phyloP scores from a whole-genome alignment of 108 stramenopile genomes.

The Skeletonema menzelii region DNA sequence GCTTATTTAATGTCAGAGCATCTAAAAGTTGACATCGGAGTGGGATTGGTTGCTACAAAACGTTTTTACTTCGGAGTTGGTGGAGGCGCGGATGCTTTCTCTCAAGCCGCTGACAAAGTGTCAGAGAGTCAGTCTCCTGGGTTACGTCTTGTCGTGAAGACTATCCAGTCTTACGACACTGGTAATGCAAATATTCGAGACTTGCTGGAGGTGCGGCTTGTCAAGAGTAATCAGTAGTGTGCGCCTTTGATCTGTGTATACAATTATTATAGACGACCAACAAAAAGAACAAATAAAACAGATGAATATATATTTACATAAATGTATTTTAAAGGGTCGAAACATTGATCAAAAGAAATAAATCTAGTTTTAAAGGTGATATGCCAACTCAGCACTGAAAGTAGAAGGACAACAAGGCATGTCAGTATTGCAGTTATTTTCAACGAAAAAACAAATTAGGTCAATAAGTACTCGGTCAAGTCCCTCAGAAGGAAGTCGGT shows the following conservation, averaged over 20 bases:
- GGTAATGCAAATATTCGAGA: conserved; percentile 84
- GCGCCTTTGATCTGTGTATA: neutral
- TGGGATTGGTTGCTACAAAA: conserved; percentile 77
- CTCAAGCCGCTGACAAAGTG: conserved; percentile 22
- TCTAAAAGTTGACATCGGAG: conserved; percentile 54
- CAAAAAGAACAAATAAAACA: neutral
- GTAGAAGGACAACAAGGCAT: neutral
- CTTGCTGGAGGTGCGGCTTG: conserved; percentile 45
- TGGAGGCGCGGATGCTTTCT: conserved; percentile 71
- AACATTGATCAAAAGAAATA: neutral
- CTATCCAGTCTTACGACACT: conserved; percentile 54
- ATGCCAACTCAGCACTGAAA: neutral
- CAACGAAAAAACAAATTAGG: neutral
- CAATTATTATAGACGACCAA: neutral
- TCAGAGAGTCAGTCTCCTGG: neutral
- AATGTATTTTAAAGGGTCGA: neutral
- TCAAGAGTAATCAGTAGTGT: neutral
- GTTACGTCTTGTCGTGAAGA: conserved; percentile 23
- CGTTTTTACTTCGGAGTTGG: conserved; percentile 90
- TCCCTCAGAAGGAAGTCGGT: conserved; percentile 31
- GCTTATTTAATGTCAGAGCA: conserved; percentile 61
- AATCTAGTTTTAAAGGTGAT: neutral
- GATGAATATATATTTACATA: neutral
- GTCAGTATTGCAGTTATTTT: neutral
- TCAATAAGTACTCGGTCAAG: neutral